Conservation (phyloP, 2,329 filamentous ascomycete species). For the Pseudopithomyces chartarum region DNA sequence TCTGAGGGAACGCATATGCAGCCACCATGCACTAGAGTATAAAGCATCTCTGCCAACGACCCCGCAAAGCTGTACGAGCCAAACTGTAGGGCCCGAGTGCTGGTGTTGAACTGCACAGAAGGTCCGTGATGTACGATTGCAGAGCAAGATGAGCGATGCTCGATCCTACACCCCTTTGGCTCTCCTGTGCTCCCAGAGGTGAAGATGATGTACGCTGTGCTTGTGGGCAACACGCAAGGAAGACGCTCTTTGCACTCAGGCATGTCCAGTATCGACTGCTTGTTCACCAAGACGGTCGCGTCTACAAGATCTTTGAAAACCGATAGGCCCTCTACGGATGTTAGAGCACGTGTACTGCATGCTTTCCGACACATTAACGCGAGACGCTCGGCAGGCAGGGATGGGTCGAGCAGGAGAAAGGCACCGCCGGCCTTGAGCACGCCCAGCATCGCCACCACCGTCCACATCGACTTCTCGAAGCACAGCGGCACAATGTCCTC, state of each 20-base stretch:
- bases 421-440: constrained; percentile 48
- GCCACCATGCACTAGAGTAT: constrained; percentile 52
- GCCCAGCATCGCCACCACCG: constrained; percentile 45
- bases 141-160: constrained; percentile 27
- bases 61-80: constrained; percentile 51
- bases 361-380: no score
- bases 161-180: constrained; percentile 55
- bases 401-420: constrained; percentile 25
- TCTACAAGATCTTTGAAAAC: no score
- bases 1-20: constrained; percentile 59
- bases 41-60: constrained; percentile 56
- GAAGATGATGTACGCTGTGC: constrained; percentile 53
- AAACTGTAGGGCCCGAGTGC: constrained; percentile 56
- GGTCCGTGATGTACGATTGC: no score
- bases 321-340: no score
- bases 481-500: constrained; percentile 8
- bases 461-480: constrained; percentile 26
- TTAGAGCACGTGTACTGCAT: not conserved
- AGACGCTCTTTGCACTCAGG: no score
- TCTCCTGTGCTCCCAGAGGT: constrained; percentile 58
- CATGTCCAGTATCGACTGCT: no score
- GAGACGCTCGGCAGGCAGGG: no score
- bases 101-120: constrained; percentile 17
- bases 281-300: no score
- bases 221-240: no score